Conservation (phyloP, 352 stramenopile genomes). For the Phytophthora colocasiae region DNA sequence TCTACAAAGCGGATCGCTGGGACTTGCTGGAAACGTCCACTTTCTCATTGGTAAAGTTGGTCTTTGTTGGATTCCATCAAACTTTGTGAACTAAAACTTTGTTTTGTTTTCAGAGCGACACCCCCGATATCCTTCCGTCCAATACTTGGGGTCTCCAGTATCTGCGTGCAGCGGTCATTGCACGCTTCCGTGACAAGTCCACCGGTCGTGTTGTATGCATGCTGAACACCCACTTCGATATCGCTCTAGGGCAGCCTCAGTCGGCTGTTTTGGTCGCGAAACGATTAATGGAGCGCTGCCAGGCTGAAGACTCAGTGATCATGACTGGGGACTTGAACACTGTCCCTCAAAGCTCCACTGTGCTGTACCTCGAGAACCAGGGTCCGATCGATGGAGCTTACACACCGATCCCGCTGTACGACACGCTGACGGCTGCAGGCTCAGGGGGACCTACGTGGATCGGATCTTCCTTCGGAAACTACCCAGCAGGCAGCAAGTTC, state of each 20-base stretch:
- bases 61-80: neutral
- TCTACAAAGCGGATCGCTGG: conserved; percentile 58
- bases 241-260: conserved; percentile 56
- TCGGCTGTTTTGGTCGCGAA: conserved; percentile 61
- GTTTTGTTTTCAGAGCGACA: conserved; percentile 58
- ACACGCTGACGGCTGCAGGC: conserved; percentile 56
- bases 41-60: conserved; percentile 61
- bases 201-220: conserved; percentile 55
- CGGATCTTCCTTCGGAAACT: conserved; percentile 52
- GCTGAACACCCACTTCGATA: conserved; percentile 84
- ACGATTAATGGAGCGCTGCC: conserved; percentile 49
- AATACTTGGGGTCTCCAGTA: conserved; percentile 80
- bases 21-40: conserved; percentile 49
- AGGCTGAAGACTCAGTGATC: conserved; percentile 55
- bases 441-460: conserved; percentile 67
- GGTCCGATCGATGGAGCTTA: conserved; percentile 27
- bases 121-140: conserved; percentile 53
- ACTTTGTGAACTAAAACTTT: neutral
- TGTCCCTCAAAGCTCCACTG: conserved; percentile 31
- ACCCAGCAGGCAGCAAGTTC: conserved; percentile 44
- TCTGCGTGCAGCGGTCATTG: conserved; percentile 59
- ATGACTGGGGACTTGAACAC: conserved; percentile 82
- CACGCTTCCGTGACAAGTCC: conserved; percentile 53
- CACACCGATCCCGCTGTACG: conserved; percentile 65
- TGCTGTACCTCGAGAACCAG: conserved; percentile 54